A percentile compares a stretch with the other conserved stretches of the same genome.
Conservation (phyloP, 2,329 filamentous ascomycete species). For the Sordariomycetes sp. region DNA sequence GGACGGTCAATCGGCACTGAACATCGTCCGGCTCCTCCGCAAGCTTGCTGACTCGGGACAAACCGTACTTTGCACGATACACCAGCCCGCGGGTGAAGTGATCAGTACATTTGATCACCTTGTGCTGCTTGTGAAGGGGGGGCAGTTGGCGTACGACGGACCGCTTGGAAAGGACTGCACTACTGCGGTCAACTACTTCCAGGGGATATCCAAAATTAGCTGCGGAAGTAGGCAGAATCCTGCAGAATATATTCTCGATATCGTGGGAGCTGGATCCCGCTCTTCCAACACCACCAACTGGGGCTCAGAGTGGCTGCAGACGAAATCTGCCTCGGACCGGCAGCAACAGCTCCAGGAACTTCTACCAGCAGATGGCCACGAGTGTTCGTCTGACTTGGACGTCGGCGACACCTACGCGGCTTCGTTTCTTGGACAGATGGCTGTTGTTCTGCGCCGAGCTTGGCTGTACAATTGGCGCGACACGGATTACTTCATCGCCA, state of each 20-base stretch:
- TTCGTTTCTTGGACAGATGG: conserved; percentile 43
- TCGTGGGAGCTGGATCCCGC: conserved; percentile 52
- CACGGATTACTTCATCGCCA: conserved; percentile 53
- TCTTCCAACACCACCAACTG: conserved; percentile 53
- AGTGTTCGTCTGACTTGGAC: conserved; percentile 26
- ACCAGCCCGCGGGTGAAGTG: no score
- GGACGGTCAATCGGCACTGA: conserved; percentile 48
- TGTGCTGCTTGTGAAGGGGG: conserved; percentile 42
- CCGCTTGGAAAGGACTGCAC: conserved; percentile 40
- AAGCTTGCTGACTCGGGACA: no score
- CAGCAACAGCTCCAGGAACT: conserved; percentile 43
- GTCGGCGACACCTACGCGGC: conserved; percentile 56
- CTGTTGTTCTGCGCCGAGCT: conserved; percentile 43
- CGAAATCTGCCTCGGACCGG: conserved; percentile 35
- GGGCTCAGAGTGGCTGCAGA: conserved; percentile 50
- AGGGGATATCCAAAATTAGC: conserved; percentile 33
- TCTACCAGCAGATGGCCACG: conserved; percentile 31
- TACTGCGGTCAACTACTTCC: conserved; percentile 41
- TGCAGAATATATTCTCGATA: conserved; percentile 47
- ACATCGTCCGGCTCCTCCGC: conserved; percentile 55
- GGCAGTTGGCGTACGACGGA: conserved; percentile 44
- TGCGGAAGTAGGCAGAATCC: conserved; percentile 41
- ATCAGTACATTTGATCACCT: conserved; percentile 50
- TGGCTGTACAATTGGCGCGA: conserved; percentile 58
- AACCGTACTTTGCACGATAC: no score